Percentiles rank a stretch among this genome's conserved stretches.
Evolutionary conservation across 768 basidiomycete genomes (phyloP).

Genomic region (Pleurotus cornucopiae): DNA sequence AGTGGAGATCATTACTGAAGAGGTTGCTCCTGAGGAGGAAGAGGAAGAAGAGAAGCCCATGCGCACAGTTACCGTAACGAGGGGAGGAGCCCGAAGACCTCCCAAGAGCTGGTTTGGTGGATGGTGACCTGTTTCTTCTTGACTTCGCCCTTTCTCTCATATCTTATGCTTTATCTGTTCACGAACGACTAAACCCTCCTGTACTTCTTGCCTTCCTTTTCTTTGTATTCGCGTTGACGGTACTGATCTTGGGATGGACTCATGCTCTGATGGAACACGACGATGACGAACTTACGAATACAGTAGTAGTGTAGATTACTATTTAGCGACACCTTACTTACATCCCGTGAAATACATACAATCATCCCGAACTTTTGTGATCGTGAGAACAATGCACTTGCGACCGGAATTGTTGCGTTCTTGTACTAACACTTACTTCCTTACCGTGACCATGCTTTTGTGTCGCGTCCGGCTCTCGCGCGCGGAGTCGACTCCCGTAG

Average conservation of each 20-base stretch:
- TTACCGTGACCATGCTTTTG: background rate
- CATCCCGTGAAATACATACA: background rate
- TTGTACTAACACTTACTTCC: background rate
- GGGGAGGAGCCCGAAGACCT: slow-evolving; percentile 43
- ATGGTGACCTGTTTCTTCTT: slow-evolving; percentile 40
- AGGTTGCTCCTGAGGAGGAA: slow-evolving; percentile 40
- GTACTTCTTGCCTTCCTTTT: background rate
- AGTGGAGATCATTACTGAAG: slow-evolving; percentile 64
- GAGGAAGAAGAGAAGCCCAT: slow-evolving; percentile 33
- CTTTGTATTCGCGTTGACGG: slow-evolving; percentile 3
- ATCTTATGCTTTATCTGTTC: slow-evolving; percentile 7
- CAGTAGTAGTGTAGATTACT: slow-evolving; percentile 9
- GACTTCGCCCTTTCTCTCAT: slow-evolving; percentile 25
- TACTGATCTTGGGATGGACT: slow-evolving; percentile 8
- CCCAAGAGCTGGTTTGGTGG: slow-evolving; percentile 58
- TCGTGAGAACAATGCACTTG: background rate
- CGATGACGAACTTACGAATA: slow-evolving; percentile 4
- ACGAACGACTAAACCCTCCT: slow-evolving; percentile 4
- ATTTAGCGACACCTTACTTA: slow-evolving; percentile 8
- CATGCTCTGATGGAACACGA: slow-evolving; percentile 9
- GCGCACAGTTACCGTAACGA: slow-evolving; percentile 36
- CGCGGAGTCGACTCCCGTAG: background rate
- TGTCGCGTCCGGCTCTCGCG: background rate
- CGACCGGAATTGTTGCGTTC: background rate
- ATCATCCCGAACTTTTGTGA: background rate